A percentile compares a stretch with the other conserved stretches of the same genome.
Evolutionary conservation across 2,329 filamentous ascomycete genomes (phyloP).

Genomic region (Curvularia sp.): DNA sequence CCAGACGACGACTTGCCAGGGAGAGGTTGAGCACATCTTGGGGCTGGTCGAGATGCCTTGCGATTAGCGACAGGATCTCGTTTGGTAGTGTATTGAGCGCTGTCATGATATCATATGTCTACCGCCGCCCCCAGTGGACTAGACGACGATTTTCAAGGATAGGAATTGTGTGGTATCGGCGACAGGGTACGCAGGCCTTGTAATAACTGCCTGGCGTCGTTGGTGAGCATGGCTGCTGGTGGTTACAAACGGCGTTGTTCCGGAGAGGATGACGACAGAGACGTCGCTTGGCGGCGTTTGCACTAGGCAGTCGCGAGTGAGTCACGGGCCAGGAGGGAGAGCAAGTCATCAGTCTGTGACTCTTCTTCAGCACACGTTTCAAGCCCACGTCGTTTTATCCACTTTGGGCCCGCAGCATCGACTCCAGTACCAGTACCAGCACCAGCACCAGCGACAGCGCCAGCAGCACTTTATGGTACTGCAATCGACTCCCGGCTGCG

Average conservation of each 20-base stretch:
- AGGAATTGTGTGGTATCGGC: background rate
- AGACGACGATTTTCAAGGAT: background rate
- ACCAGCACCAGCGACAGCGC: background rate
- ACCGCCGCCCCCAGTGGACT: background rate
- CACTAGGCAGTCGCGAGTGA: slow-evolving; percentile 15
- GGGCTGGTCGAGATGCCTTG: slow-evolving; percentile 40
- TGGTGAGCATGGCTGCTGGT: slow-evolving; percentile 15
- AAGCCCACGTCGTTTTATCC: background rate
- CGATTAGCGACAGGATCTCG: slow-evolving; percentile 44
- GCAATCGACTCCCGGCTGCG: background rate
- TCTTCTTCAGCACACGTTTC: background rate
- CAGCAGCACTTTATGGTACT: background rate
- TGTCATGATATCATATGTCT: slow-evolving; percentile 24
- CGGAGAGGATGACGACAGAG: slow-evolving; percentile 33
- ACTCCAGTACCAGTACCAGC: background rate
- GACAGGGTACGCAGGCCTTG: background rate
- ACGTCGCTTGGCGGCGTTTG: slow-evolving; percentile 16
- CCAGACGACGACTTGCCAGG: slow-evolving; percentile 33
- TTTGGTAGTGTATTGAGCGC: slow-evolving; percentile 40
- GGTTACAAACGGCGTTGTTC: slow-evolving; percentile 14
- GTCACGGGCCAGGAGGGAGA: background rate
- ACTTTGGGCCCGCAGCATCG: background rate
- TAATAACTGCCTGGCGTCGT: background rate
- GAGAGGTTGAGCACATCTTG: slow-evolving; percentile 37
- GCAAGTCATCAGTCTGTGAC: background rate